Evolutionary conservation across 495 filamentous ascomycete genomes (phyloP).

Genomic region (Acidiella bohemica): DNA sequence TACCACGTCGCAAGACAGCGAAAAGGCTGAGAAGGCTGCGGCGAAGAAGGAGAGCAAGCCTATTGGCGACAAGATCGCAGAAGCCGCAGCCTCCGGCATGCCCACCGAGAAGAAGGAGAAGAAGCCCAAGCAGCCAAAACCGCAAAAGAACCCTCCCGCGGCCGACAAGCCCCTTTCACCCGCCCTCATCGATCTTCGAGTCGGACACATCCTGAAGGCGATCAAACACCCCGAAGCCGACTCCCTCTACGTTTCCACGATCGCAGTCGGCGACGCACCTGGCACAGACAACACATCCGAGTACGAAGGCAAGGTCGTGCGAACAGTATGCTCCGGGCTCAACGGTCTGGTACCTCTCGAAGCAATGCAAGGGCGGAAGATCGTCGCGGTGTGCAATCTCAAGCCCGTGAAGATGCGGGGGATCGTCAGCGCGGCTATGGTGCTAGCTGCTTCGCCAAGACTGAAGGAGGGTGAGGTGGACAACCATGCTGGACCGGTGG

Average conservation of each 20-base stretch:
- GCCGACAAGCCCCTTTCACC: constrained; percentile 63
- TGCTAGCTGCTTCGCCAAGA: constrained; percentile 79
- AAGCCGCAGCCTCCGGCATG: constrained; percentile 21
- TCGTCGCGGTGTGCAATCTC: constrained; percentile 88
- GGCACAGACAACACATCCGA: constrained; percentile 78
- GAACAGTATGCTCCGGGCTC: constrained; percentile 91
- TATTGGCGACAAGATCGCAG: constrained; percentile 21
- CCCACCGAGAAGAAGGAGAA: constrained; percentile 47
- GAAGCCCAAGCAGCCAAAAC: constrained; percentile 55
- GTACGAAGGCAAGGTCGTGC: constrained; percentile 73
- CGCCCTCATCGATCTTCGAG: constrained; percentile 78
- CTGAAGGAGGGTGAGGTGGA: constrained; percentile 65
- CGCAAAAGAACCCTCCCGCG: constrained; percentile 43
- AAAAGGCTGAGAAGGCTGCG: constrained; percentile 13
- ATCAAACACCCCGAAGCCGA: constrained; percentile 93
- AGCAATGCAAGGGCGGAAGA: constrained; percentile 93
- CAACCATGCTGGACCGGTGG: constrained; percentile 77
- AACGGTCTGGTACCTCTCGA: constrained; percentile 84
- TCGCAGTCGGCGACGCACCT: constrained; percentile 79
- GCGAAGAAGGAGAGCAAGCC: constrained; percentile 28
- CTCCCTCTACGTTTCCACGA: constrained; percentile 89
- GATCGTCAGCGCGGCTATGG: constrained; percentile 91
- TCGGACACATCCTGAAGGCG: constrained; percentile 92
- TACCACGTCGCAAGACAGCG: constrained; percentile 6
- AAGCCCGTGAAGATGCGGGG: constrained; percentile 99